Evolutionary conservation across 805 yeast genomes (phyloP).

Genomic region (Kluyveromyces starmeri): DNA sequence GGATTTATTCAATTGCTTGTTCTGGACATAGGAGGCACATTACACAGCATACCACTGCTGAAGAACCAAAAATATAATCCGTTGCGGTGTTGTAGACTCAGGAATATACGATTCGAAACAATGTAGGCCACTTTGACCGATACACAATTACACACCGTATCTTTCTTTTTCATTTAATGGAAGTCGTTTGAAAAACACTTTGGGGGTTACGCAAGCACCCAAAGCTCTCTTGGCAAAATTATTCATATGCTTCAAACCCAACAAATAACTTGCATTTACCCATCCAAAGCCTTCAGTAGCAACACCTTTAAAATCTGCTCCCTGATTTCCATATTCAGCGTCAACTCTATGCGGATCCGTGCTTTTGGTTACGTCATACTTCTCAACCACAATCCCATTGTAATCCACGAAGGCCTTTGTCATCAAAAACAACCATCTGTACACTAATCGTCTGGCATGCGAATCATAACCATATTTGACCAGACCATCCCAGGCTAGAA

Average conservation of each 20-base stretch:
- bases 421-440: conserved; percentile 86
- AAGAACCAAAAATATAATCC: too few relatives aligned
- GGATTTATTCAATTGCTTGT: too few relatives aligned
- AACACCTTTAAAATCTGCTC: conserved; percentile 83
- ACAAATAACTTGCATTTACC: conserved; percentile 82
- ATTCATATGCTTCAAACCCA: conserved; percentile 62
- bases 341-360: conserved; percentile 84
- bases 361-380: conserved; percentile 79
- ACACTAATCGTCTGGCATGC: conserved; percentile 61
- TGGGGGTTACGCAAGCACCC: conserved; percentile 72
- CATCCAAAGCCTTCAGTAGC: conserved; percentile 97
- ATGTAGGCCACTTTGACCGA: too few relatives aligned
- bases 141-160: conserved; percentile 24
- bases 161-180: conserved; percentile 33
- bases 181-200: conserved; percentile 45
- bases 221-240: conserved; percentile 64
- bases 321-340: conserved; percentile 97
- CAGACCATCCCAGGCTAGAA: conserved; percentile 86
- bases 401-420: conserved; percentile 84
- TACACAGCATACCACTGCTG: too few relatives aligned
- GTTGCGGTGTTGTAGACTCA: too few relatives aligned
- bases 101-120: too few relatives aligned
- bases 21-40: too few relatives aligned
- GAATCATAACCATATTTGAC: conserved; percentile 57
- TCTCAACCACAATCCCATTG: conserved; percentile 92